Conservation (phyloP, 306 rosid species). For the Cajanus cajan region DNA sequence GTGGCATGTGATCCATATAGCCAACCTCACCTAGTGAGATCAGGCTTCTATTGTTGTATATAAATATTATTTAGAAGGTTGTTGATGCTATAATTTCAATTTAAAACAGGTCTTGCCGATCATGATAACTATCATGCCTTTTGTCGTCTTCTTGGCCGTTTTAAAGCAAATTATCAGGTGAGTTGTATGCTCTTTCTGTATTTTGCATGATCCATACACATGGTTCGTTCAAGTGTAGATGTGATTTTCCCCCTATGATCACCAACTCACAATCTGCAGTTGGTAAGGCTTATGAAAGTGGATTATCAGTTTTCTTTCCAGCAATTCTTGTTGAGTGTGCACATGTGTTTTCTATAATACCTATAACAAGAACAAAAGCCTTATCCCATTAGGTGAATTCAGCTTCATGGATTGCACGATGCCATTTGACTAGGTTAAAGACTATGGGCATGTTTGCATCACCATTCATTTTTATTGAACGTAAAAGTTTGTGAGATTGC, state of each 20-base stretch:
- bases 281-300: background rate
- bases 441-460: too few relatives aligned
- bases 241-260: background rate
- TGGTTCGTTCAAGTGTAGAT: background rate
- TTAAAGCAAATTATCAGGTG: conserved; percentile 48
- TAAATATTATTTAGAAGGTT: background rate
- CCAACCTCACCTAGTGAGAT: background rate
- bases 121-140: conserved; percentile 50
- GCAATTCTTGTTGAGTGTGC: background rate
- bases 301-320: background rate
- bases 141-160: conserved; percentile 52
- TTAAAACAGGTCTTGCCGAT: conserved; percentile 43
- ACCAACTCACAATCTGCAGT: background rate
- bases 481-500: too few relatives aligned
- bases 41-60: background rate
- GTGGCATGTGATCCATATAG: background rate
- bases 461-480: too few relatives aligned
- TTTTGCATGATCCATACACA: background rate
- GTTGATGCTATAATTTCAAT: conserved; percentile 9
- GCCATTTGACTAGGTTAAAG: too few relatives aligned
- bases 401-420: background rate
- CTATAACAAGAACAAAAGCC: too few relatives aligned
- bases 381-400: background rate
- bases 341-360: background rate
- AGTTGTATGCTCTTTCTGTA: background rate